A percentile compares a stretch with the other conserved stretches of the same genome.
Conservation (phyloP, 441 rosid species). For the Populus trichocarpa region DNA sequence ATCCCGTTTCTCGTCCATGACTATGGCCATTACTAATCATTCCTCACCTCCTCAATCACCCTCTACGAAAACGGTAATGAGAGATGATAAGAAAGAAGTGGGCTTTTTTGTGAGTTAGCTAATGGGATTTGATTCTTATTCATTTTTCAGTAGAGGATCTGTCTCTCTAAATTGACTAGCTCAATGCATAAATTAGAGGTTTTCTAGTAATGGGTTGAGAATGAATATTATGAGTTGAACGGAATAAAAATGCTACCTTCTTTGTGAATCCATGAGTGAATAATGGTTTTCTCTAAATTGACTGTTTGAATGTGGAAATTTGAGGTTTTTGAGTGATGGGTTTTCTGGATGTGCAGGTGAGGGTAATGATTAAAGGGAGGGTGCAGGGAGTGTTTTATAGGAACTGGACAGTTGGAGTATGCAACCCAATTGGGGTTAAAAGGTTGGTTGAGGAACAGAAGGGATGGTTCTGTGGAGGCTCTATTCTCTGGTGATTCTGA, state of each 20-base stretch:
- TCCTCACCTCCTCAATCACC: constrained; percentile 31
- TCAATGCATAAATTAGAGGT: neutral
- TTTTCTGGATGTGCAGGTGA: constrained; percentile 48
- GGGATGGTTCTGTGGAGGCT: constrained; percentile 90
- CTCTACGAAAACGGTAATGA: constrained; percentile 47
- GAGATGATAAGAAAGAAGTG: neutral
- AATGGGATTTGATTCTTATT: constrained; percentile 4
- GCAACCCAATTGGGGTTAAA: constrained; percentile 66
- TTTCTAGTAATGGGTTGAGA: neutral
- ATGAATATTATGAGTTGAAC: neutral
- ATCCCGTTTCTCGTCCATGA: constrained; percentile 35
- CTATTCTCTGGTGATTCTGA: constrained; percentile 66
- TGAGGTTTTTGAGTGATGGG: constrained; percentile 8
- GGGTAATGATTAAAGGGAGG: constrained; percentile 70
- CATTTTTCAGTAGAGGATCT: neutral
- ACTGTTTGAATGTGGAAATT: neutral
- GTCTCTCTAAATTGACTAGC: neutral
- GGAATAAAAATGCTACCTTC: neutral
- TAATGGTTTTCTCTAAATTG: neutral
- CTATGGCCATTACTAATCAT: constrained; percentile 34
- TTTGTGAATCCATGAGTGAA: neutral
- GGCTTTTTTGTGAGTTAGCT: neutral
- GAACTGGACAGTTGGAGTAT: constrained; percentile 78
- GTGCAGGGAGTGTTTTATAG: constrained; percentile 93
- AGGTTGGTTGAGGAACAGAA: constrained; percentile 89